Conservation (phyloP, 73 alveolate species). For the Paramecium octaurelia region DNA sequence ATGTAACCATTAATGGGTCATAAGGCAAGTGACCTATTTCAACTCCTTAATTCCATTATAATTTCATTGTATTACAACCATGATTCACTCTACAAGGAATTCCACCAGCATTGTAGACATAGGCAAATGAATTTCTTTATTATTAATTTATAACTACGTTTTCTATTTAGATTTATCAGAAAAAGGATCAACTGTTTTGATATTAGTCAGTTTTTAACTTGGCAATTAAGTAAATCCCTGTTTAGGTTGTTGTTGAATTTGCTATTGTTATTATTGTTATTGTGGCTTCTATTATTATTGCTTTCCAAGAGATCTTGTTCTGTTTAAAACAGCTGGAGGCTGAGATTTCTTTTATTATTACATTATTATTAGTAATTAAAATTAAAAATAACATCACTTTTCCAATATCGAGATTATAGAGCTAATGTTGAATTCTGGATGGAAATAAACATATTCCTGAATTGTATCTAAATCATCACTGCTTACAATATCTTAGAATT, state of each 20-base stretch:
- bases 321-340: background rate
- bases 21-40: constrained; percentile 71
- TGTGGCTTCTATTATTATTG: background rate
- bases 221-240: constrained; percentile 44
- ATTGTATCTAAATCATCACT: background rate
- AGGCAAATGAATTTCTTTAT: constrained; percentile 75
- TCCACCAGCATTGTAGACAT: constrained; percentile 93
- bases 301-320: background rate
- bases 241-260: background rate
- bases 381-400: background rate
- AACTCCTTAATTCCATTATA: constrained; percentile 82
- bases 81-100: constrained; percentile 94
- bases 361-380: background rate
- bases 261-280: background rate
- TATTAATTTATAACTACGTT: background rate
- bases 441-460: background rate
- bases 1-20: constrained; percentile 90
- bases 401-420: background rate
- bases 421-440: background rate
- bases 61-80: constrained; percentile 77
- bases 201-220: constrained; percentile 17
- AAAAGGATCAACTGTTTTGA: constrained; percentile 53
- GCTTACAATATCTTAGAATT: background rate
- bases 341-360: background rate
- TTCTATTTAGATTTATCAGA: constrained; percentile 50